Base-by-base conservation (phyloP, 257 asterid species). In the Voacanga thouarsii region DNA sequence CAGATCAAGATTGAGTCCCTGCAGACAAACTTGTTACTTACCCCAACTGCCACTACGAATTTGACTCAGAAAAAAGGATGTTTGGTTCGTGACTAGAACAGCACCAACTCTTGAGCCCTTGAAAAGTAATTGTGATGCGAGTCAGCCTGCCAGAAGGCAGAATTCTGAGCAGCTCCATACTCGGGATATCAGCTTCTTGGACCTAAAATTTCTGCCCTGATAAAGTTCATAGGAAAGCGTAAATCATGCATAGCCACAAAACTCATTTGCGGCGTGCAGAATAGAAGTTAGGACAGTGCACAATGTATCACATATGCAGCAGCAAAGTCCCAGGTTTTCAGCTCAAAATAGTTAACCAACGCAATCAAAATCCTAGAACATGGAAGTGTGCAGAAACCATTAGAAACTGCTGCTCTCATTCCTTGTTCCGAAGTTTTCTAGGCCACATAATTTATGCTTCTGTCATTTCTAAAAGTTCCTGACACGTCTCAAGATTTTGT, bases 211-310 rank as follows among this genome's bases (percentile, higher is more conserved):
- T 50, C 56, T 12, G 6, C 18, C 12, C 59, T 66, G 14, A 10
- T 59, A 30, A 71, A 50, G 37, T 33, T 63, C 28, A 37, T 15
- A 12, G 15, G 24, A 24, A 23, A 77, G 71, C 71, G 19, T 18
- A 77, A 83, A 77, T 19, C 30, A 33, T 72, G 83, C 74, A 19
- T 19, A 19, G 43, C 80, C 72, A 47, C 44, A n/a, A 12, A 7
- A 19, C 30, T 23, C 15, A 39, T 66, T 39, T 68, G 73, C 11
- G 72, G 47, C 19, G 51, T 39, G 12, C 24, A 68, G 53, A 3
- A 66, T 43, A 66, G 49, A 37, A 39, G 71, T 64, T 30, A 64
- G 47, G 12, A 64, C 45, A 28, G 33, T 11, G 33, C 65, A 8
- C 1, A 57, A 57, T 57, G 65, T 8, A 33, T 33, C 37, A 55